Percentiles rank a stretch among this genome's conserved stretches.
These are phyloP conservation scores for Gracilariopsis chorda DNA, from an alignment of 23 red algal genomes.

Conservation along the genomic window DNA sequence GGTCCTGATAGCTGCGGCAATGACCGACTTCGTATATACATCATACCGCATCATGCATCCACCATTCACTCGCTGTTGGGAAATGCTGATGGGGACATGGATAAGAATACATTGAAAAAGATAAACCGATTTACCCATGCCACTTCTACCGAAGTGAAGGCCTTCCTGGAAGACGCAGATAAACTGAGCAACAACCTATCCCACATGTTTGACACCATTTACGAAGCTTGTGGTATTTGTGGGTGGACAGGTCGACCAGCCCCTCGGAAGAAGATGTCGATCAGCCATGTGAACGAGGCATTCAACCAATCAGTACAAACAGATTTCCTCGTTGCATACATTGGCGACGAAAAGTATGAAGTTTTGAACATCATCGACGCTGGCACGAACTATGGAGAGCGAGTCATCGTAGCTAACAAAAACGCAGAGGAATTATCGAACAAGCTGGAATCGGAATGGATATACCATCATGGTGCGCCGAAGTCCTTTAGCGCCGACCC, in stretches of 20 bases:
- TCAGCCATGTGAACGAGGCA: slow-evolving; percentile 31
- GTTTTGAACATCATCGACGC: background rate
- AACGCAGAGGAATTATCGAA: background rate
- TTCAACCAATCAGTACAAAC: slow-evolving; percentile 25
- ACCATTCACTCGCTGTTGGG: background rate
- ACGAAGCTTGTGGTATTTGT: background rate
- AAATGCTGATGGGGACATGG: background rate
- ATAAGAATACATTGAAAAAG: slow-evolving; percentile 3
- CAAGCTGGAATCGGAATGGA: background rate
- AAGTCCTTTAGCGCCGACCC: background rate
- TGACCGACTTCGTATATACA: background rate
- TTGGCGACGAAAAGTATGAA: background rate
- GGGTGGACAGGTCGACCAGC: background rate
- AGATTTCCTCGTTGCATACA: background rate
- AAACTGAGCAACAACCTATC: background rate
- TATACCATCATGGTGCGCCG: slow-evolving; percentile 2
- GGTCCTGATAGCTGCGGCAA: background rate
- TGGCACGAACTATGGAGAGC: slow-evolving; percentile 1
- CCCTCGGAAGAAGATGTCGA: background rate
- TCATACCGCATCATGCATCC: background rate
- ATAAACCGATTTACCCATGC: slow-evolving; percentile 5
- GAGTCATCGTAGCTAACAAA: background rate
- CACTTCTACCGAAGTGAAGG: background rate
- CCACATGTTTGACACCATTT: background rate
- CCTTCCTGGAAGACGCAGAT: background rate